Percentiles rank a stretch among this genome's conserved stretches.
Evolutionary conservation across 192 early-diverging fungal genomes (phyloP).

Genomic region (Linnemannia elongata): DNA sequence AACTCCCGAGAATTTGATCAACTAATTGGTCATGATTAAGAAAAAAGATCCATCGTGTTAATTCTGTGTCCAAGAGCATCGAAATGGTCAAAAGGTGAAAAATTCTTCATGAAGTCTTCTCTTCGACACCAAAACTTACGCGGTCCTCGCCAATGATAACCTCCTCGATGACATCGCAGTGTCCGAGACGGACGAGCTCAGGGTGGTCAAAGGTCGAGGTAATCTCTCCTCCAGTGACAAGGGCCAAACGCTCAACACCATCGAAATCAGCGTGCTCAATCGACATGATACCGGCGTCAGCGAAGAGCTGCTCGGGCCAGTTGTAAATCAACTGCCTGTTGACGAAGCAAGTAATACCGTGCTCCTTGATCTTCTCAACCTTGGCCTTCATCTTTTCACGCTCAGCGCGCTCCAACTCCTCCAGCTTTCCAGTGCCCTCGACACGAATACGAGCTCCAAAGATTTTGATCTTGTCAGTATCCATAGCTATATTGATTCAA

Average conservation of each 20-base stretch:
- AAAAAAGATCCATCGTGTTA: not conserved
- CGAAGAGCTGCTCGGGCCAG: constrained; percentile 98
- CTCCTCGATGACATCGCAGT: constrained; percentile 96
- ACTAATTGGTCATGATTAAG: constrained; percentile 27
- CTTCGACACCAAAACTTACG: constrained; percentile 13
- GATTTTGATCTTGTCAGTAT: constrained; percentile 99
- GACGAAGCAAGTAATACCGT: constrained; percentile 98
- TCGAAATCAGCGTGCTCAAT: constrained; percentile 99
- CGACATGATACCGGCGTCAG: constrained; percentile 92
- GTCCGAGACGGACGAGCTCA: constrained; percentile 92
- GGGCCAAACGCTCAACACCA: constrained; percentile 93
- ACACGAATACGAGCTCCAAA: constrained; percentile 97
- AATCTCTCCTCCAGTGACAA: constrained; percentile 98
- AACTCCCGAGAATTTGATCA: constrained; percentile 96
- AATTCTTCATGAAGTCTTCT: not conserved
- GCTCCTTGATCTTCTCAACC: constrained; percentile 96
- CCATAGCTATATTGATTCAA: constrained; percentile 80
- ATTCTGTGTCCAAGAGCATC: not conserved
- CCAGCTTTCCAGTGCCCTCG: constrained; percentile 95
- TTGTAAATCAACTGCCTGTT: constrained; percentile 99
- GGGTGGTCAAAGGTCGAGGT: constrained; percentile 98
- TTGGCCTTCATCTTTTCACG: constrained; percentile 97
- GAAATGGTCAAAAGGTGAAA: not conserved
- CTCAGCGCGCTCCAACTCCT: constrained; percentile 97
- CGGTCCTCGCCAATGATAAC: constrained; percentile 98